Percentiles rank a stretch among this genome's conserved stretches.
Evolutionary conservation across 2,329 filamentous ascomycete species (phyloP).

Genomic region (Karstenula rhodostoma): DNA sequence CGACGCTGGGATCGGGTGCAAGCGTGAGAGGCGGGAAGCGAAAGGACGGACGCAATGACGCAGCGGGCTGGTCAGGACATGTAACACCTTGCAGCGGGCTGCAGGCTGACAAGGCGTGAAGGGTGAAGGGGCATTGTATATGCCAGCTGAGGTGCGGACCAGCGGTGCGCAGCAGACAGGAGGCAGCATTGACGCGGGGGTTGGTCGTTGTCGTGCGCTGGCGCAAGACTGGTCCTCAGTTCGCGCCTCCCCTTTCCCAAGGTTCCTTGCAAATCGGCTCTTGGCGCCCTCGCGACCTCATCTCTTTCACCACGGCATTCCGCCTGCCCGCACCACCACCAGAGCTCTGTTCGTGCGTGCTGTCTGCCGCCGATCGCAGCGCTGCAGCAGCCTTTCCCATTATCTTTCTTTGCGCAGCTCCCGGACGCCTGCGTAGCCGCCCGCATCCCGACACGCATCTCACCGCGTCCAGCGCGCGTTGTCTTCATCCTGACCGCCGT

Average conservation of each 20-base stretch:
- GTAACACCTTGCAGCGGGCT: slow-evolving; percentile 17
- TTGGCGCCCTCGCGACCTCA: slow-evolving; percentile 28
- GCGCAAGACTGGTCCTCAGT: slow-evolving; percentile 25
- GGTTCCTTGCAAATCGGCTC: slow-evolving; percentile 13
- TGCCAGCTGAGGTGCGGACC: neutral
- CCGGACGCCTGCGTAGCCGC: slow-evolving; percentile 10
- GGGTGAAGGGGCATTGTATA: neutral
- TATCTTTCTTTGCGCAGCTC: slow-evolving; percentile 15
- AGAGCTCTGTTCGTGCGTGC: slow-evolving; percentile 33
- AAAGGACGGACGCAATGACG: slow-evolving; percentile 35
- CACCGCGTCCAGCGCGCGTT: slow-evolving; percentile 41
- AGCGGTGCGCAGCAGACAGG: slow-evolving; percentile 6
- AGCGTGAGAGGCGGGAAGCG: slow-evolving; percentile 13
- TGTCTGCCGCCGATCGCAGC: slow-evolving; percentile 23
- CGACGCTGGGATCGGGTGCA: neutral
- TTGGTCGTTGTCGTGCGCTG: slow-evolving; percentile 18
- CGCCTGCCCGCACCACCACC: slow-evolving; percentile 29
- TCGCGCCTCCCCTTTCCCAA: slow-evolving; percentile 15
- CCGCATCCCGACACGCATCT: slow-evolving; percentile 27
- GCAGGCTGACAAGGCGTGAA: slow-evolving; percentile 18
- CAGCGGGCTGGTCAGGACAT: slow-evolving; percentile 28
- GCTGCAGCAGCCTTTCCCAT: slow-evolving; percentile 22
- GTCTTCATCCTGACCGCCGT: slow-evolving; percentile 32
- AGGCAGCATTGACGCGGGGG: slow-evolving; percentile 16
- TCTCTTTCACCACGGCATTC: slow-evolving; percentile 30